Conservation (phyloP, 495 filamentous ascomycete species). For the Extremus antarcticus region DNA sequence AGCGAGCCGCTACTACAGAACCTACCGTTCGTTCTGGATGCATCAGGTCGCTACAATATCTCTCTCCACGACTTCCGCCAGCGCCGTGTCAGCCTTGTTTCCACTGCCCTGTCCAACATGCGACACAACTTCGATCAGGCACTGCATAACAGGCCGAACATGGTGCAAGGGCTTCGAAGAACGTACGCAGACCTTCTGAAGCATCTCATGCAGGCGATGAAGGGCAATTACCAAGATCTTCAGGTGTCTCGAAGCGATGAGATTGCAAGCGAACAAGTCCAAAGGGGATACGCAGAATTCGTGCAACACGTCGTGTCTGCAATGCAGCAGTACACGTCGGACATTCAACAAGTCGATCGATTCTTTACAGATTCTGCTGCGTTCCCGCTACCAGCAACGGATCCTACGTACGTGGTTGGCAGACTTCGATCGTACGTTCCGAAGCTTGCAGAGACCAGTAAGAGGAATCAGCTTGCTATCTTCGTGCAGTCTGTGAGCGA, state of each 20-base stretch:
- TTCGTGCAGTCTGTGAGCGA: conserved; percentile 58
- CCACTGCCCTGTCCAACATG: conserved; percentile 56
- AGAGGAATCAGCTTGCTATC: conserved; percentile 45
- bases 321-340: conserved; percentile 53
- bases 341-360: conserved; percentile 49
- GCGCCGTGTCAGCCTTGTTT: conserved; percentile 50
- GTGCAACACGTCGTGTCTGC: conserved; percentile 53
- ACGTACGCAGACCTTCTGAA: conserved; percentile 47
- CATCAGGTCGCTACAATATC: conserved; percentile 37
- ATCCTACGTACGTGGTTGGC: conserved; percentile 60
- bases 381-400: conserved; percentile 54
- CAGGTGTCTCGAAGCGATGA: conserved; percentile 16
- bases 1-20: conserved; percentile 46
- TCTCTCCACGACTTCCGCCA: conserved; percentile 43
- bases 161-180: conserved; percentile 33
- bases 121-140: conserved; percentile 39
- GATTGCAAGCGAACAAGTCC: conserved; percentile 15
- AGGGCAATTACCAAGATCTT: conserved; percentile 53
- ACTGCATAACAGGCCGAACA: conserved; percentile 23
- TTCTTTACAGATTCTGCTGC: conserved; percentile 58
- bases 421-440: conserved; percentile 53
- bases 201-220: conserved; percentile 56
- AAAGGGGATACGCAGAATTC: conserved; percentile 55
- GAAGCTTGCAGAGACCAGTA: conserved; percentile 41
- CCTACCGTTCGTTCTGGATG: conserved; percentile 47